Conservation (phyloP, 169 alveolate species). For the Plasmodium chabaudi region DNA sequence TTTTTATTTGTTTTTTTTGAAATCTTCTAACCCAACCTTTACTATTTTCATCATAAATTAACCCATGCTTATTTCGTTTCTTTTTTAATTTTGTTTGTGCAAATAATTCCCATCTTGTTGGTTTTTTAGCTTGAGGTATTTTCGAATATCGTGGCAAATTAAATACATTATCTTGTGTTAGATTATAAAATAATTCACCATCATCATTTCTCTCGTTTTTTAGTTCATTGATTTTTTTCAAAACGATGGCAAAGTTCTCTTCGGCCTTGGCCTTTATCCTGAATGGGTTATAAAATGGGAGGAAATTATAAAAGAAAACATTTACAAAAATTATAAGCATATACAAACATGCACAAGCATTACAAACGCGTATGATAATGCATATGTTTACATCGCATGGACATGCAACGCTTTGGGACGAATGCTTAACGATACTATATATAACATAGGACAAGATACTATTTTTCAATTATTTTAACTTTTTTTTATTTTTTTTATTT, state of each 20-base stretch:
- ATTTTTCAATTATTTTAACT: no score
- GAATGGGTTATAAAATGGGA: neutral
- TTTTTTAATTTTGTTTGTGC: slow-evolving; percentile 24
- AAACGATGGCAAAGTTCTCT: slow-evolving; percentile 12
- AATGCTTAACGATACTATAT: no score
- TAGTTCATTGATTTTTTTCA: slow-evolving; percentile 19
- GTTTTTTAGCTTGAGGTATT: slow-evolving; percentile 43
- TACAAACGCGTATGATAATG: no score
- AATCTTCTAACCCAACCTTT: slow-evolving; percentile 63
- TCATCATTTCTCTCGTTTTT: slow-evolving; percentile 13
- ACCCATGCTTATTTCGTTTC: slow-evolving; percentile 41
- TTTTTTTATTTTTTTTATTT: no score
- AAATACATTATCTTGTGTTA: slow-evolving; percentile 27
- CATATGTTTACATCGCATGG: no score
- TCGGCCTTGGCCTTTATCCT: slow-evolving; percentile 29
- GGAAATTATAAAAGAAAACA: neutral
- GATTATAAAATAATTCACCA: slow-evolving; percentile 6
- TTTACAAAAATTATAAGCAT: neutral
- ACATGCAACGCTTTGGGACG: no score
- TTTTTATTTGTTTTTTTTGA: slow-evolving; percentile 53
- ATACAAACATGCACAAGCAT: no score
- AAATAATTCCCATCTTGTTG: slow-evolving; percentile 46
- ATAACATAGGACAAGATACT: no score
- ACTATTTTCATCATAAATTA: slow-evolving; percentile 21
- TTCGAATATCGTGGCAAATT: slow-evolving; percentile 45